A percentile compares a stretch with the other conserved stretches of the same genome.
Conservation (phyloP, 192 early-diverging fungal species). For the Podila horticola region DNA sequence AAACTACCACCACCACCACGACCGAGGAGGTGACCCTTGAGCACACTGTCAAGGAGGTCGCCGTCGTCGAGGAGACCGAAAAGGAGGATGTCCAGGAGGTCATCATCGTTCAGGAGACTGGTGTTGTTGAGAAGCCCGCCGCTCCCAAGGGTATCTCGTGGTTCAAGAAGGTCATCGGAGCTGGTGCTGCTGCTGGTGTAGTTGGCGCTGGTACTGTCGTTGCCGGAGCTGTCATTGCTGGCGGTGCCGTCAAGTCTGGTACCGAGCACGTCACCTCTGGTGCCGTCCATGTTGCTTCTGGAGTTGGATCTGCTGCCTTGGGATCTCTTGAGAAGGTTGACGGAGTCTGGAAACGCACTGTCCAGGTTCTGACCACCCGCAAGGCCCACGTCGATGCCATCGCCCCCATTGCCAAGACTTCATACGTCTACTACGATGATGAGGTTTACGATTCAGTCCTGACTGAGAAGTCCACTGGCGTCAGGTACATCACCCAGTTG, state of each 20-base stretch:
- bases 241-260: background rate
- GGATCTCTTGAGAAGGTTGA: too few relatives aligned
- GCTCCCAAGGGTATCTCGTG: conserved; percentile 5
- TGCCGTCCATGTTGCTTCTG: background rate
- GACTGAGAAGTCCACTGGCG: too few relatives aligned
- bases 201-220: background rate
- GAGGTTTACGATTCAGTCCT: too few relatives aligned
- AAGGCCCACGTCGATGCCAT: too few relatives aligned
- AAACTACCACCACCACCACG: conserved; percentile 8
- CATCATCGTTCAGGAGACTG: conserved; percentile 9
- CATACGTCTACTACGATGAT: too few relatives aligned
- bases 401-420: too few relatives aligned
- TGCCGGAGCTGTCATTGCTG: background rate
- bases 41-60: conserved; percentile 7
- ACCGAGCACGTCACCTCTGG: conserved; percentile 1
- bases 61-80: conserved; percentile 2
- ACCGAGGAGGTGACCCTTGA: background rate
- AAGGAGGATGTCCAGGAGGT: conserved; percentile 6
- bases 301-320: background rate
- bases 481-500: too few relatives aligned
- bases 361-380: too few relatives aligned
- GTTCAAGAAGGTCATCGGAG: conserved; percentile 3
- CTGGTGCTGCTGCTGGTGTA: background rate
- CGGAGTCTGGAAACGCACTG: too few relatives aligned
- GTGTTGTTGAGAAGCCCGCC: conserved; percentile 1